These are phyloP conservation scores for Gossypium davidsonii DNA, from an alignment of 441 rosid genomes.

Conservation along the genomic window DNA sequence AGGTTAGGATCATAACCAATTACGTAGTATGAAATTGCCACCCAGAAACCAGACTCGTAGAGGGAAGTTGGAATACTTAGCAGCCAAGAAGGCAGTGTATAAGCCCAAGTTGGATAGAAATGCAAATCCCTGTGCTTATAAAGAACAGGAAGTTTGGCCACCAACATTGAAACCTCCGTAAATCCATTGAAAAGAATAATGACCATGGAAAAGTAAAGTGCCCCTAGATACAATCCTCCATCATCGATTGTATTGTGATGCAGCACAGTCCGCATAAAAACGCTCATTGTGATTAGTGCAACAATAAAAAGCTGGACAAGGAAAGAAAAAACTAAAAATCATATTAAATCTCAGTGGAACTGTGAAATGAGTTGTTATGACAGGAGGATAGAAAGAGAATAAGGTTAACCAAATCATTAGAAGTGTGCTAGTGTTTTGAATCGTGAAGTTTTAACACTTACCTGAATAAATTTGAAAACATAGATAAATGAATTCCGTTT, in stretches of 20 bases:
- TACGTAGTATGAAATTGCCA: conserved; percentile 71
- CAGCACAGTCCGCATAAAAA: conserved; percentile 76
- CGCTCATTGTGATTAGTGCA: conserved; percentile 95
- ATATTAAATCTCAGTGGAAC: conserved; percentile 3
- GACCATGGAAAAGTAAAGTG: conserved; percentile 89
- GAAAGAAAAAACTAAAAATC: conserved; percentile 8
- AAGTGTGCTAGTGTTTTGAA: background rate
- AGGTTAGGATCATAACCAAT: conserved; percentile 85
- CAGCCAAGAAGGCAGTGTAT: conserved; percentile 85
- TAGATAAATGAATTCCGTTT: conserved; percentile 84
- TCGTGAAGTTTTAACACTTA: conserved; percentile 15
- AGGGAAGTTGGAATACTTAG: conserved; percentile 82
- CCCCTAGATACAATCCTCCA: conserved; percentile 80
- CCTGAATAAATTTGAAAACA: conserved; percentile 93
- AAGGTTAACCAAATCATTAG: background rate
- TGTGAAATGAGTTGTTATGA: background rate
- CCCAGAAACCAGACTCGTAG: conserved; percentile 91
- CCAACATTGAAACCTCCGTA: conserved; percentile 93
- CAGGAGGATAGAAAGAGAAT: background rate
- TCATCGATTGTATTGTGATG: conserved; percentile 73
- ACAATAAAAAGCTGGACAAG: conserved; percentile 75
- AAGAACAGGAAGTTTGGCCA: conserved; percentile 86
- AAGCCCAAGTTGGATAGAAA: conserved; percentile 92
- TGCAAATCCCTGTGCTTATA: conserved; percentile 94
- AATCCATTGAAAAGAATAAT: conserved; percentile 95